phyloP scores from a whole-genome alignment of 371 early-diverging fungal genomes.

The Spraguea lophii region DNA sequence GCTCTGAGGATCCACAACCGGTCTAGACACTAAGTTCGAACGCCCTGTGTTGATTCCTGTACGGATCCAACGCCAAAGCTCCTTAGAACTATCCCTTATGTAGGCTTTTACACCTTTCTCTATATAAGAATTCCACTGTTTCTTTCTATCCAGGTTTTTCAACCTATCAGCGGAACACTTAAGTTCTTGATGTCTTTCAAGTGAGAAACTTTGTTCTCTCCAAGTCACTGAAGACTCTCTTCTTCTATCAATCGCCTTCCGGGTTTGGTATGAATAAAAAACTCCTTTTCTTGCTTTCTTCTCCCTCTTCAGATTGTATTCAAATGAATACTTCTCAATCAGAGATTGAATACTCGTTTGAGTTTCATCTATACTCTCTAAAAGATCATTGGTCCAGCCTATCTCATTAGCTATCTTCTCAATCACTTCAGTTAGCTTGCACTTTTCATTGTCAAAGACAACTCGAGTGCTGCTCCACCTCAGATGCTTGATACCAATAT shows the following conservation, averaged over 20 bases:
- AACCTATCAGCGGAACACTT: neutral
- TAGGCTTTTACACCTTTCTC: neutral
- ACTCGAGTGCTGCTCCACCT: too few relatives aligned
- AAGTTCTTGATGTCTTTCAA: neutral
- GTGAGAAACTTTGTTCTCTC: neutral
- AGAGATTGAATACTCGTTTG: too few relatives aligned
- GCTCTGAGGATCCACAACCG: neutral
- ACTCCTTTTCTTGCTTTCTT: too few relatives aligned
- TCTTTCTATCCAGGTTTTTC: neutral
- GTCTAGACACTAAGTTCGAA: neutral
- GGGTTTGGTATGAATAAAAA: neutral
- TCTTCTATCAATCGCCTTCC: neutral
- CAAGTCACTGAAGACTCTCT: neutral
- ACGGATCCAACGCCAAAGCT: neutral
- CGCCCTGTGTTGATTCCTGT: neutral
- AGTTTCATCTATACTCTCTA: too few relatives aligned
- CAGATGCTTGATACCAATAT: too few relatives aligned
- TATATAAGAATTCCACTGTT: neutral
- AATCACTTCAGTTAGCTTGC: too few relatives aligned
- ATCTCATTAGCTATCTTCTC: too few relatives aligned
- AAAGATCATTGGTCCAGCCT: too few relatives aligned
- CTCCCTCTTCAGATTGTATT: too few relatives aligned
- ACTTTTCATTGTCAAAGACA: too few relatives aligned
- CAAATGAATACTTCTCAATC: too few relatives aligned
- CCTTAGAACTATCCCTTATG: neutral